phyloP scores from a whole-genome alignment of 1,284 basidiomycete genomes.

The Ceratobasidium papillatum region DNA sequence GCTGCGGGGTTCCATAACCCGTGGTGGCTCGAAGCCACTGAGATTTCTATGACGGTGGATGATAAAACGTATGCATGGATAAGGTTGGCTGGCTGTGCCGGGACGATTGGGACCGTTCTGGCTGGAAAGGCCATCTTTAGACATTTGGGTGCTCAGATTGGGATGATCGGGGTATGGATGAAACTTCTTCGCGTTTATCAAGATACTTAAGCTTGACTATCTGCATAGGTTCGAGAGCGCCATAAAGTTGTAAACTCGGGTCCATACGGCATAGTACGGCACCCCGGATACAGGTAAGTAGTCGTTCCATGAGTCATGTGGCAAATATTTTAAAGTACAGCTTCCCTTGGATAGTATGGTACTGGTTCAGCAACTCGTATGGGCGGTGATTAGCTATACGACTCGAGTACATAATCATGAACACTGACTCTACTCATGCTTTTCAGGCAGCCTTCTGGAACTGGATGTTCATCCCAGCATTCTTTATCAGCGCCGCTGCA shows the following conservation, averaged over 20 bases:
- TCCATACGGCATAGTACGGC: slow-evolving; percentile 13
- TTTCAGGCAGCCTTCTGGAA: slow-evolving; percentile 24
- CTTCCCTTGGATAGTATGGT: neutral
- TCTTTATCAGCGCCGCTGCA: slow-evolving; percentile 3
- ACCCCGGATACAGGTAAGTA: slow-evolving; percentile 15
- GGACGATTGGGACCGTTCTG: too few species aligned
- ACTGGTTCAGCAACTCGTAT: neutral
- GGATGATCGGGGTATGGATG: too few species aligned
- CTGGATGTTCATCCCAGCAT: slow-evolving; percentile 20
- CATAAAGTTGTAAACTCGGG: slow-evolving; percentile 23
- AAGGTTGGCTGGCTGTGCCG: too few species aligned
- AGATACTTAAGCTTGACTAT: neutral
- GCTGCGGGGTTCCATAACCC: too few species aligned
- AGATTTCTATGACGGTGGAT: too few species aligned
- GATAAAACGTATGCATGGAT: too few species aligned
- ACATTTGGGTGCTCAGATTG: too few species aligned
- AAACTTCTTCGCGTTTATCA: neutral
- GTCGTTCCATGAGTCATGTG: neutral
- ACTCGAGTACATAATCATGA: neutral
- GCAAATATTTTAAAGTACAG: too few species aligned
- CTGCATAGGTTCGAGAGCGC: slow-evolving; percentile 30
- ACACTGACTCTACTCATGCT: too few species aligned
- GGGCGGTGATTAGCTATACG: neutral
- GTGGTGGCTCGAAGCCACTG: too few species aligned
- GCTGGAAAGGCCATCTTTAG: too few species aligned